These are phyloP conservation scores for button mushroom (Agaricus bisporus) DNA, from an alignment of 768 basidiomycete genomes.

Conservation along the genomic window DNA sequence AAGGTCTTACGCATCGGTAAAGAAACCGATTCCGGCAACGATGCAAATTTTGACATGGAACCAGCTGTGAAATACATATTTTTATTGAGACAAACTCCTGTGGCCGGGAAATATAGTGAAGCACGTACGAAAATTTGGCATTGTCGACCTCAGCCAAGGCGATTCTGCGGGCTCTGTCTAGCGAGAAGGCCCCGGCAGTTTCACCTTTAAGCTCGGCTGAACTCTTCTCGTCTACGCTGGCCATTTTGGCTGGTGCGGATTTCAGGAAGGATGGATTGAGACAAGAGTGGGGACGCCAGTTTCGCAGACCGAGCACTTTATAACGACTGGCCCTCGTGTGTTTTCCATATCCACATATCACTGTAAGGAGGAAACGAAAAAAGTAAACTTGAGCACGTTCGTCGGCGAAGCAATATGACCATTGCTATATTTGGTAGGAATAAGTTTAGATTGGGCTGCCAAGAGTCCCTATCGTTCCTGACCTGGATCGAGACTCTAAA, in stretches of 20 bases:
- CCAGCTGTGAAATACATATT: constrained; percentile 40
- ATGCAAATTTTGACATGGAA: constrained; percentile 78
- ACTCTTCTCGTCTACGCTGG: constrained; percentile 33
- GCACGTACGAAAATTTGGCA: constrained; percentile 71
- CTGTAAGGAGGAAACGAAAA: too few relatives aligned
- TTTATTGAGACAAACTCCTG: background rate
- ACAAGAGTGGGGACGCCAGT: background rate
- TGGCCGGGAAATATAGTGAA: background rate
- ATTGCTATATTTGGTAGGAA: too few relatives aligned
- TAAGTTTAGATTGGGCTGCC: too few relatives aligned
- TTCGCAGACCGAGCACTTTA: background rate
- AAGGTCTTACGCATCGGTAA: constrained; percentile 67
- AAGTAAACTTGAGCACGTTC: background rate
- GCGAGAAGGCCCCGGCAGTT: constrained; percentile 30
- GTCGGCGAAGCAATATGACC: background rate
- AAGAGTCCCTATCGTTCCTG: too few relatives aligned
- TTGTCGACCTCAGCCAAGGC: constrained; percentile 86
- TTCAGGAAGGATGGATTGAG: background rate
- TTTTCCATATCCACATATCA: too few relatives aligned
- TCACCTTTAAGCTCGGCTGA: constrained; percentile 22
- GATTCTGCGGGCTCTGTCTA: constrained; percentile 70
- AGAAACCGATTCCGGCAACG: constrained; percentile 81
- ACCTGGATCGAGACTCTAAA: too few relatives aligned
- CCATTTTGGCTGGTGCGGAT: constrained; percentile 20
- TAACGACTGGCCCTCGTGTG: background rate